These are phyloP conservation scores for Thelonectria discophora DNA, from an alignment of 2,329 filamentous ascomycete genomes.

Conservation along the genomic window DNA sequence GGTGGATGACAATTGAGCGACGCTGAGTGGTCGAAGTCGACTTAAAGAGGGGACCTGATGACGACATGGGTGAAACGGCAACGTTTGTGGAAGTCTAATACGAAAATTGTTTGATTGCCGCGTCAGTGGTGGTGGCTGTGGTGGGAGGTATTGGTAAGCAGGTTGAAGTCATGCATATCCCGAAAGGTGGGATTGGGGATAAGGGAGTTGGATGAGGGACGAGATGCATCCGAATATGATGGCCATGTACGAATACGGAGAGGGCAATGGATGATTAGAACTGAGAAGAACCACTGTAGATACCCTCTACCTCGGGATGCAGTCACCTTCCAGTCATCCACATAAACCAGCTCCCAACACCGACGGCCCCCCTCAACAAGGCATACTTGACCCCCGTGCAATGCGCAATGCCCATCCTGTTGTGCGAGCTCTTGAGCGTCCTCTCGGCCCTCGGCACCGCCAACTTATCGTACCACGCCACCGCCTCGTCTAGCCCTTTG, in stretches of 20 bases:
- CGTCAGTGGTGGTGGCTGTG: not conserved
- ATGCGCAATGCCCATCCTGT: constrained; percentile 26
- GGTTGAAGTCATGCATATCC: not conserved
- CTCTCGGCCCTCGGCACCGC: constrained; percentile 45
- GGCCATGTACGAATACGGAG: too few relatives aligned
- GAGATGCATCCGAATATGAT: too few relatives aligned
- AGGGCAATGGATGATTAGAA: too few relatives aligned
- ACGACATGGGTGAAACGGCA: constrained; percentile 32
- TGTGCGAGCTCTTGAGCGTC: constrained; percentile 34
- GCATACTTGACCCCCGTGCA: constrained; percentile 12
- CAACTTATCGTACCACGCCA: constrained; percentile 46
- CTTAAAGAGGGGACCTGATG: constrained; percentile 28
- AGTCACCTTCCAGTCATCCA: constrained; percentile 4
- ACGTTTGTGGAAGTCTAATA: not conserved
- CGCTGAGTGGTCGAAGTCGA: constrained; percentile 34
- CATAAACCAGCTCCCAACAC: constrained; percentile 15
- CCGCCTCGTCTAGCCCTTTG: constrained; percentile 38
- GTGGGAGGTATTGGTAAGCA: constrained; percentile 13
- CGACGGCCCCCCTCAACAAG: constrained; percentile 3
- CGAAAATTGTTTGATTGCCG: not conserved
- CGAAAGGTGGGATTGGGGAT: not conserved
- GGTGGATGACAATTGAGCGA: constrained; percentile 39
- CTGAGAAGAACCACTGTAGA: too few relatives aligned
- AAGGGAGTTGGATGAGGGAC: not conserved
- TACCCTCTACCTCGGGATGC: too few relatives aligned